Conservation (phyloP, 1,284 basidiomycete genomes). For the Trametes pubescens region DNA sequence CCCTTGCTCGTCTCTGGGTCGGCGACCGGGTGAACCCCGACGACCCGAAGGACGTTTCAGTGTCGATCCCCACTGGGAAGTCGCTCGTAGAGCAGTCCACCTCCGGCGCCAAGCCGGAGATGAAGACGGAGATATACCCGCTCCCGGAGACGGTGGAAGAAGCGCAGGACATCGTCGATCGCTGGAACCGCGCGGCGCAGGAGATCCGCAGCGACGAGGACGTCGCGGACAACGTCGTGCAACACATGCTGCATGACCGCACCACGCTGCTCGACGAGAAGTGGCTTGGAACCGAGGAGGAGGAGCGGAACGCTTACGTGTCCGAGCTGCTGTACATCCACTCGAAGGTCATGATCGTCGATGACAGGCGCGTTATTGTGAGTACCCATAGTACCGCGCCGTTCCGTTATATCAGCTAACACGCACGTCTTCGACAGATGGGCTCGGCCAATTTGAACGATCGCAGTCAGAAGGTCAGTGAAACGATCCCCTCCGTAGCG, state of each 20-base stretch:
- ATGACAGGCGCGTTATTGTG: constrained; percentile 88
- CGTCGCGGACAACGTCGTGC: constrained; percentile 79
- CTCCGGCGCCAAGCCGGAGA: constrained; percentile 51
- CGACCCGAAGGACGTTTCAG: constrained; percentile 58
- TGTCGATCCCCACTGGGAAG: constrained; percentile 56
- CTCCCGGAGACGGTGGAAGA: constrained; percentile 73
- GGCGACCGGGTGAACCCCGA: constrained; percentile 56
- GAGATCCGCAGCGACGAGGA: constrained; percentile 61
- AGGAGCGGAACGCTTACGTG: constrained; percentile 82
- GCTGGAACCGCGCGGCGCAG: constrained; percentile 72
- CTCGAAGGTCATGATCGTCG: constrained; percentile 91
- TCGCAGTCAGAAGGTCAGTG: constrained; percentile 73
- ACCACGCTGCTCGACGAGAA: constrained; percentile 71
- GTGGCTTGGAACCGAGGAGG: constrained; percentile 85
- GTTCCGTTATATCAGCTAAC: constrained; percentile 3
- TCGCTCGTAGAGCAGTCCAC: constrained; percentile 46
- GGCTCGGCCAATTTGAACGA: constrained; percentile 93
- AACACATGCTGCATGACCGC: constrained; percentile 75
- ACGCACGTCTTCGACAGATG: constrained; percentile 56
- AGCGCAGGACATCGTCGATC: constrained; percentile 68
- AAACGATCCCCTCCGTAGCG: no score
- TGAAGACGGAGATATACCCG: constrained; percentile 66
- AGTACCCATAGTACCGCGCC: constrained; percentile 40
- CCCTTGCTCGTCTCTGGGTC: constrained; percentile 85
- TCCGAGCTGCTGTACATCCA: constrained; percentile 87